A percentile compares a stretch with the other conserved stretches of the same genome.
These are phyloP conservation scores for Crithidia fasciculata DNA, from an alignment of 208 protist genomes.

Conservation along the genomic window DNA sequence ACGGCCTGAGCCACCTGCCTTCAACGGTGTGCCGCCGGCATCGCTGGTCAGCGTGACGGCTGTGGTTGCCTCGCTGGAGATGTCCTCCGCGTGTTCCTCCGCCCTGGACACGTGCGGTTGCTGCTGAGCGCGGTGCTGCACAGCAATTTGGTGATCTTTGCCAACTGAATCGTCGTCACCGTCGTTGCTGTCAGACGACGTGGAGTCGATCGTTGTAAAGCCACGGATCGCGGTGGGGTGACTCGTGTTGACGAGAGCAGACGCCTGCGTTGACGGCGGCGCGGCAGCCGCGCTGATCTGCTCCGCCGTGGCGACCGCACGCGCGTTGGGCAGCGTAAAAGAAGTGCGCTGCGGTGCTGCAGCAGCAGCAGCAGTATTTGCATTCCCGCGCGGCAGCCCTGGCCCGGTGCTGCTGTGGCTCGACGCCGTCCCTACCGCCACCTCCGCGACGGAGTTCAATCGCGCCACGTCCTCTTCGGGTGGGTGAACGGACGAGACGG, in stretches of 20 bases:
- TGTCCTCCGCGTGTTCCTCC: slow-evolving; percentile 37
- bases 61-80: slow-evolving; percentile 30
- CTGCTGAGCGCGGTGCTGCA: not conserved
- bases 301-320: slow-evolving; percentile 10
- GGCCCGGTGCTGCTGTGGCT: slow-evolving; percentile 25
- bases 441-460: slow-evolving; percentile 21
- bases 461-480: slow-evolving; percentile 26
- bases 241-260: slow-evolving; percentile 14
- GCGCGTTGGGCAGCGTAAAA: not conserved
- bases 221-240: slow-evolving; percentile 27
- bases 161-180: not conserved
- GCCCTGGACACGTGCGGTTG: not conserved
- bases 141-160: not conserved
- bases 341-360: slow-evolving; percentile 1
- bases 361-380: not conserved
- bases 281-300: slow-evolving; percentile 22
- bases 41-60: slow-evolving; percentile 24
- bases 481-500: slow-evolving; percentile 42
- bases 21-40: not conserved
- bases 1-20: not conserved
- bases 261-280: slow-evolving; percentile 7
- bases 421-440: slow-evolving; percentile 23
- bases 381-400: too few relatives aligned
- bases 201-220: slow-evolving; percentile 23
- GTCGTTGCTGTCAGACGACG: slow-evolving; percentile 25